Percentiles rank a stretch among this genome's conserved stretches.
These are phyloP conservation scores for Tetragonia tetragonoides DNA, from an alignment of 148 eudicot genomes.

Conservation along the genomic window DNA sequence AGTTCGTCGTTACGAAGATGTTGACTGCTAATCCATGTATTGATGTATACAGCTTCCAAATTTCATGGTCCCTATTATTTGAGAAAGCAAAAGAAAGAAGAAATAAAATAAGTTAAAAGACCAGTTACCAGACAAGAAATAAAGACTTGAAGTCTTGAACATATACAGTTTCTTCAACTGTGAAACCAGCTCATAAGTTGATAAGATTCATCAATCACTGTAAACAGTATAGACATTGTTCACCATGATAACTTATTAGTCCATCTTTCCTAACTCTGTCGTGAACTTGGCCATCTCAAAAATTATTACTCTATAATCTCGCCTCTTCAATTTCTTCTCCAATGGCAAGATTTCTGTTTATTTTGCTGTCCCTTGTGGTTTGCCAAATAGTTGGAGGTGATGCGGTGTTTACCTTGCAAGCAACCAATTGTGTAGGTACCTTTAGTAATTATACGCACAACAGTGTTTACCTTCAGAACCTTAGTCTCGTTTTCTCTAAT, in stretches of 20 bases:
- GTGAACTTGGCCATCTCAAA: neutral
- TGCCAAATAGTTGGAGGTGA: neutral
- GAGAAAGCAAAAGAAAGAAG: no score
- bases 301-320: neutral
- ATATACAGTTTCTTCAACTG: no score
- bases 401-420: neutral
- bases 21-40: no score
- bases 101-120: no score
- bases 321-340: neutral
- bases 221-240: no score
- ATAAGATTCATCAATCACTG: no score
- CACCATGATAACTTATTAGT: neutral
- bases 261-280: neutral
- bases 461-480: slow-evolving; percentile 18
- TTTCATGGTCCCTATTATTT: no score
- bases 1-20: no score
- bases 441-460: slow-evolving; percentile 1
- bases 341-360: neutral
- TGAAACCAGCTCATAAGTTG: no score
- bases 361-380: neutral
- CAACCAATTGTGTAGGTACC: neutral
- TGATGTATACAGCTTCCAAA: no score
- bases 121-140: no score
- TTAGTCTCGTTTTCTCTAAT: slow-evolving; percentile 2
- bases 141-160: no score